Percentiles rank a stretch among this genome's conserved stretches.
These are phyloP conservation scores for Xylariaceae sp. DNA, from an alignment of 2,329 filamentous ascomycete species.

Conservation along the genomic window DNA sequence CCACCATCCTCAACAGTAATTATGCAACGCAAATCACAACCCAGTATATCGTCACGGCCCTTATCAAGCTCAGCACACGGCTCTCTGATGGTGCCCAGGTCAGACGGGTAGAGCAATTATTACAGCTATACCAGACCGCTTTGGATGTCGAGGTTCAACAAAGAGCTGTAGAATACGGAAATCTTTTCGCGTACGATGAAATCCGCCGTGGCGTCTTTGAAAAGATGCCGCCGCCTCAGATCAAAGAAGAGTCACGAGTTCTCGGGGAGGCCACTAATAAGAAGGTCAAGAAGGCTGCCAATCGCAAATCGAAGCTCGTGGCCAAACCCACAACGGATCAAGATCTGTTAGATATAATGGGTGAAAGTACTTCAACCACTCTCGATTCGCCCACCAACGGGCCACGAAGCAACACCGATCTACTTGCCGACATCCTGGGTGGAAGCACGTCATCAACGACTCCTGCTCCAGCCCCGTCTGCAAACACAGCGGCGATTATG, in stretches of 20 bases:
- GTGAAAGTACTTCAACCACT: constrained; percentile 61
- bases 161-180: constrained; percentile 88
- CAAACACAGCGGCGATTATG: constrained; percentile 72
- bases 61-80: constrained; percentile 91
- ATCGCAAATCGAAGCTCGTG: constrained; percentile 65
- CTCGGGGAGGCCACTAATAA: constrained; percentile 68
- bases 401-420: constrained; percentile 69
- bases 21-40: constrained; percentile 87
- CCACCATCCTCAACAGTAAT: constrained; percentile 85
- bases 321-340: constrained; percentile 77
- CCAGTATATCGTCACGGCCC: constrained; percentile 91
- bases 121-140: constrained; percentile 74
- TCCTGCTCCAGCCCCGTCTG: constrained; percentile 49
- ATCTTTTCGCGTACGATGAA: constrained; percentile 85
- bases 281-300: constrained; percentile 61
- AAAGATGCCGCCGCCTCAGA: constrained; percentile 96
- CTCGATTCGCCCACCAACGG: constrained; percentile 49
- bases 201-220: constrained; percentile 87
- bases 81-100: constrained; percentile 79
- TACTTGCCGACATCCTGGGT: constrained; percentile 79
- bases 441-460: constrained; percentile 53
- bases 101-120: constrained; percentile 73
- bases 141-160: constrained; percentile 95
- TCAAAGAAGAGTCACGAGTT: constrained; percentile 89
- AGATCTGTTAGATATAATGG: constrained; percentile 91